Evolutionary conservation across 2,329 filamentous ascomycete genomes (phyloP).

Genomic region (Paraconiothyrium brasiliense): DNA sequence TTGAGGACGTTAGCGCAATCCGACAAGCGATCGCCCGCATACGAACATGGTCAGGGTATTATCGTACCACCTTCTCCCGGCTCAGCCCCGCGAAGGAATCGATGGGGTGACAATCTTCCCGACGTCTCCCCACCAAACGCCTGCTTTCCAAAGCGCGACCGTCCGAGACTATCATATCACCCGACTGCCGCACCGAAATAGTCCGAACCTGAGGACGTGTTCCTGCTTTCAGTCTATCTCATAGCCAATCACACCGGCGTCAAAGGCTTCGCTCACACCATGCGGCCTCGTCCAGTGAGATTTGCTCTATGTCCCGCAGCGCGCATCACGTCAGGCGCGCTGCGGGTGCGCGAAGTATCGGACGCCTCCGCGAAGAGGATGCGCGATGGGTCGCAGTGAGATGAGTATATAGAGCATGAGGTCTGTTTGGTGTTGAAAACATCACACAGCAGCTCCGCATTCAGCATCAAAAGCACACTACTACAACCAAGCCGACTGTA

Average conservation of each 20-base stretch:
- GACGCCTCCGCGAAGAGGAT: constrained; percentile 7
- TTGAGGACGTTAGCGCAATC: not conserved
- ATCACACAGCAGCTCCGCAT: constrained; percentile 10
- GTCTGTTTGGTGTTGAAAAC: constrained; percentile 17
- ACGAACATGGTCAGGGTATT: constrained; percentile 19
- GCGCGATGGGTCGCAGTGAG: constrained; percentile 3
- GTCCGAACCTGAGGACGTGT: not conserved
- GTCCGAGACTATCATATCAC: constrained; percentile 21
- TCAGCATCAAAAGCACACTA: constrained; percentile 4
- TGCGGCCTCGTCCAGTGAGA: constrained; percentile 9
- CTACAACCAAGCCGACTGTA: not conserved
- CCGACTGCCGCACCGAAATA: constrained; percentile 18
- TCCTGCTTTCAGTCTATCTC: not conserved
- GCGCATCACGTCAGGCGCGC: constrained; percentile 22
- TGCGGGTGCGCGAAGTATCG: constrained; percentile 14
- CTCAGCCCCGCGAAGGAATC: constrained; percentile 21
- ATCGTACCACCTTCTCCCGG: constrained; percentile 30
- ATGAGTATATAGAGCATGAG: constrained; percentile 19
- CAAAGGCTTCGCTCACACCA: constrained; percentile 16
- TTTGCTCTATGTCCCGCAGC: not conserved
- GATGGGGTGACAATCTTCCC: constrained; percentile 18
- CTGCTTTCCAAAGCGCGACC: constrained; percentile 1
- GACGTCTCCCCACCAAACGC: constrained; percentile 34
- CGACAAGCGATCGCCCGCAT: not conserved
- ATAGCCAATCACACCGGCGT: constrained; percentile 21